Evolutionary conservation across 1,139 yeast genomes (phyloP), one percentile per base, ranked within the genome.

Genomic region (Chernovozyma aurita): DNA sequence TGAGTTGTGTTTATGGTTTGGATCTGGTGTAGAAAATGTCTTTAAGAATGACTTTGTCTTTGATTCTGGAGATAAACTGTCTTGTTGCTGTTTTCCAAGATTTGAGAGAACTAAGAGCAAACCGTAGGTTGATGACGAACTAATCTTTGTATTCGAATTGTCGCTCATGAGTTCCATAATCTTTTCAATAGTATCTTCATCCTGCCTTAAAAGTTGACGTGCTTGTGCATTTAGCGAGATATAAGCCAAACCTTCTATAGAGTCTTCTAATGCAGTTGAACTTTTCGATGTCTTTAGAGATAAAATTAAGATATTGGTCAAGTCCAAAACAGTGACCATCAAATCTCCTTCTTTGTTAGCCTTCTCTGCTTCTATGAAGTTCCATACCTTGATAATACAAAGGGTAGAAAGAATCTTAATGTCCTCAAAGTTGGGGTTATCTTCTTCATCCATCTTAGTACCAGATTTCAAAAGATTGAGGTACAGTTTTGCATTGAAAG

Each of bases 181-280:
- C 12, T 37, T 36, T 3, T 54, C 57, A 4, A 70, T 46, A 2
- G 64, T 45, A 13, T 44, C 47, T 16, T 55, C 60, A 42, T 71
- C 65, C 21, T 41, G 39, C 44, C 79, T 55, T 8, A 73, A 35
- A 14, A 36, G 32, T 11, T 53, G 48, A 37, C 64, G 61, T 3
- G 67, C 49, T 8, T 53, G 42, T 16, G 57, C 44, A 36, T 63
- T 68, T 26, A 73, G 54, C 1, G 74, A 61, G 18, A 75, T 46
- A 39, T 70, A 73, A 13, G 78, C 75, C 32, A 75, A 47, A 1
- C 74, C 73, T 51, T 75, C 80, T 18, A 72, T 47, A 12, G 59
- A 42, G 32, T 51, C 49, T 26, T 55, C 65, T 7, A 49, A 28
- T 18, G 36, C 32, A 4, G 27, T n/a, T 12, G 3, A 13, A 12